Conservation (phyloP, 2,329 filamentous ascomycete genomes). For the Seiridium cupressi region DNA sequence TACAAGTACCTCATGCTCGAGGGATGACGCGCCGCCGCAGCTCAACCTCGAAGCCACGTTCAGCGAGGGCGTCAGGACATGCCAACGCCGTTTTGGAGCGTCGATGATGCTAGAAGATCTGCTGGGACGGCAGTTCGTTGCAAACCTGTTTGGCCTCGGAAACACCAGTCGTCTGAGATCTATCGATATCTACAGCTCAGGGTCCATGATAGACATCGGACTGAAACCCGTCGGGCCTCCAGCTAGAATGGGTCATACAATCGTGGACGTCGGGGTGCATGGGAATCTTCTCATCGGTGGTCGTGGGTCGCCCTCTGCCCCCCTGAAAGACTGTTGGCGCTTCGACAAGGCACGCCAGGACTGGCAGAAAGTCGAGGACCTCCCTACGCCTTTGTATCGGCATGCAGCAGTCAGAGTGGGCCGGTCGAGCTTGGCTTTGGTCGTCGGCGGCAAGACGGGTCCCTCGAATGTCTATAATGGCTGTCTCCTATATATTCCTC, state of each 20-base stretch:
- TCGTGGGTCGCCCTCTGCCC: slow-evolving; percentile 69
- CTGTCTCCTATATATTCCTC: slow-evolving; percentile 52
- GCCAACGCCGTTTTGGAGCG: slow-evolving; percentile 61
- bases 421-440: slow-evolving; percentile 48
- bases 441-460: slow-evolving; percentile 61
- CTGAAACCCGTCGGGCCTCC: slow-evolving; percentile 32
- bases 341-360: slow-evolving; percentile 48
- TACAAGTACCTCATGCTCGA: not conserved
- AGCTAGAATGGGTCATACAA: slow-evolving; percentile 70
- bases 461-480: slow-evolving; percentile 45
- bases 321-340: slow-evolving; percentile 74
- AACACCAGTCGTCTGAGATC: slow-evolving; percentile 44
- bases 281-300: slow-evolving; percentile 72
- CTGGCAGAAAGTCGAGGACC: slow-evolving; percentile 64
- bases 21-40: slow-evolving; percentile 5
- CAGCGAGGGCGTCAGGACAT: slow-evolving; percentile 34
- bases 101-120: slow-evolving; percentile 39
- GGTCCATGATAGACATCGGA: slow-evolving; percentile 24
- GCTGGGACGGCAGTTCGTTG: slow-evolving; percentile 41
- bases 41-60: slow-evolving; percentile 23
- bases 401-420: slow-evolving; percentile 62
- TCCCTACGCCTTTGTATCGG: slow-evolving; percentile 73
- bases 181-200: slow-evolving; percentile 46
- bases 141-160: slow-evolving; percentile 43
- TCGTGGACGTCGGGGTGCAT: slow-evolving; percentile 60